These are phyloP conservation scores for Lyophyllum atratum DNA, from an alignment of 768 basidiomycete genomes.

Conservation along the genomic window DNA sequence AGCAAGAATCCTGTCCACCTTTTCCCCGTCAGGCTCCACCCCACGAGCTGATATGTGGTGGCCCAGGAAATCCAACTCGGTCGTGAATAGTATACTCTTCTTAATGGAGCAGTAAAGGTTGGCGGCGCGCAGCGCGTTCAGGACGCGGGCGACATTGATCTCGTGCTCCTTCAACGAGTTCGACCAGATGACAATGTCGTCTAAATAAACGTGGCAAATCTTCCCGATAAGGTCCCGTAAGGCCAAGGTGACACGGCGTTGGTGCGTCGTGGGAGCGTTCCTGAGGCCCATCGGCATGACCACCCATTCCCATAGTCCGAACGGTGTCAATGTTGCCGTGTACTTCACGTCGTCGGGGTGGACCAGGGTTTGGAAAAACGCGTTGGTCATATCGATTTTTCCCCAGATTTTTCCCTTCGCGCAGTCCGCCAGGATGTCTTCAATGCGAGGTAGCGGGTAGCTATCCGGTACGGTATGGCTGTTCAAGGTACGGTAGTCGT, in stretches of 20 bases:
- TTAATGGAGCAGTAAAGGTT: not conserved
- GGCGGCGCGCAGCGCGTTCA: not conserved
- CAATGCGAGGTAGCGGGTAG: not conserved
- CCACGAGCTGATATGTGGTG: constrained; percentile 38
- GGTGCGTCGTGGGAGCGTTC: not conserved
- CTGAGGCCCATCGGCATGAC: not conserved
- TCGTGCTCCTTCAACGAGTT: not conserved
- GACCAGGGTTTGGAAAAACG: not conserved
- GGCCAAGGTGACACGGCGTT: not conserved
- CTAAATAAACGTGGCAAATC: not conserved
- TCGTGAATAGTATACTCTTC: not conserved
- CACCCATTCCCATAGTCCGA: not conserved
- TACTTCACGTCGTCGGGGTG: not conserved
- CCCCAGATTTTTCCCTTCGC: not conserved
- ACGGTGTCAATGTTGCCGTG: not conserved
- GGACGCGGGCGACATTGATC: not conserved
- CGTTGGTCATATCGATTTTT: not conserved
- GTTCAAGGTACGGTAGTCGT: not conserved
- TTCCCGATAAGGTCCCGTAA: not conserved
- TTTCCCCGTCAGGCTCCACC: constrained; percentile 21
- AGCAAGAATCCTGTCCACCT: constrained; percentile 26
- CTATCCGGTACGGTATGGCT: not conserved
- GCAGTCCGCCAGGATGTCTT: not conserved
- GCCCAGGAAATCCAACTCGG: constrained; percentile 30
- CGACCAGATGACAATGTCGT: not conserved